phyloP scores from a whole-genome alignment of 2,329 filamentous ascomycete genomes.

The Aspergillus ustus region DNA sequence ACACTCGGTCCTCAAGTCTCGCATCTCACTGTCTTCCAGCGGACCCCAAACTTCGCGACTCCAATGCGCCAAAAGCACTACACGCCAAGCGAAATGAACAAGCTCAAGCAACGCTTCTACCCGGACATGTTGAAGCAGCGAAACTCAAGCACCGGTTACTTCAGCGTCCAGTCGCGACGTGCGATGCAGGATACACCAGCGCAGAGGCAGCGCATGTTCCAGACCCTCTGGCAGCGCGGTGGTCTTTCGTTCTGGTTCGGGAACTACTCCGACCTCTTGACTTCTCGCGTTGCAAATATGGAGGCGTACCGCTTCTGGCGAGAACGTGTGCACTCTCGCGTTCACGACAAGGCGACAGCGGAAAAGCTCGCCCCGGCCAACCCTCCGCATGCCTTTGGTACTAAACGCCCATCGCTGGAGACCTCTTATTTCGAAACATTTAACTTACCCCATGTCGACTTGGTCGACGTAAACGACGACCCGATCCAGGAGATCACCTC shows the following conservation, averaged over 20 bases:
- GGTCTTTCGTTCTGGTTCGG: neutral
- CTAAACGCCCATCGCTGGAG: neutral
- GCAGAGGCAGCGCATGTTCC: neutral
- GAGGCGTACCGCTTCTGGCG: slow-evolving; percentile 6
- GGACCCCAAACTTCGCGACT: neutral
- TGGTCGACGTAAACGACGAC: slow-evolving; percentile 2
- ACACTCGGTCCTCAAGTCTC: neutral
- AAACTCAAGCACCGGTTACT: slow-evolving; percentile 3
- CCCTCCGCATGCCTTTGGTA: neutral
- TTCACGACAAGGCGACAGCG: neutral
- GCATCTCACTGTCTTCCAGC: slow-evolving; percentile 1
- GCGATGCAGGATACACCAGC: neutral
- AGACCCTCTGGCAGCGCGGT: neutral
- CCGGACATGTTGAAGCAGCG: neutral
- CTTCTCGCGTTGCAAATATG: neutral
- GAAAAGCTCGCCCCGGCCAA: neutral
- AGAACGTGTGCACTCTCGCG: neutral
- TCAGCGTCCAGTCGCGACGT: neutral
- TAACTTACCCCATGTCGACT: neutral
- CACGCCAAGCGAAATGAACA: neutral
- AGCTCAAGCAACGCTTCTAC: neutral
- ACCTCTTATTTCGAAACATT: neutral
- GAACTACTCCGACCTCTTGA: neutral
- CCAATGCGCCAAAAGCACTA: slow-evolving; percentile 1
- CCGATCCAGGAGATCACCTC: slow-evolving; percentile 5